Conservation (phyloP, 805 yeast species). For the Jamesozyma rosinii region DNA sequence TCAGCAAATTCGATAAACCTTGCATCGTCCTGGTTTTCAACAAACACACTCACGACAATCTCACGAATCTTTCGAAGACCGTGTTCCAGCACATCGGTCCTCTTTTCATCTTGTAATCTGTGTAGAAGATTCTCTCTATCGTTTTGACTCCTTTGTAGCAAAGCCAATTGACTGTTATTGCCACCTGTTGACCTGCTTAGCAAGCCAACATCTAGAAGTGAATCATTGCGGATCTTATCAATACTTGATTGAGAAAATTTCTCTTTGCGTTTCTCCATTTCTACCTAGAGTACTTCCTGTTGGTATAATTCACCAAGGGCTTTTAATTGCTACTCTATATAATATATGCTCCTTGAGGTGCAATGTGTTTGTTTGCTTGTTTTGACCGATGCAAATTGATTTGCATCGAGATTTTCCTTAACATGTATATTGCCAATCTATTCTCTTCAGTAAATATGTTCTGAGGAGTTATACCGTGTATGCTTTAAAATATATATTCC, state of each 20-base stretch:
- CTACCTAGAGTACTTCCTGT: not conserved
- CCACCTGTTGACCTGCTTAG: constrained; percentile 60
- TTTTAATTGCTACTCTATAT: no score
- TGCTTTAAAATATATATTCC: no score
- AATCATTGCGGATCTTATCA: constrained; percentile 15
- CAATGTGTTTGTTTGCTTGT: no score
- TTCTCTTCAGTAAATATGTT: no score
- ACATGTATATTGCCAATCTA: no score
- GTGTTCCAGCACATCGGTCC: constrained; percentile 22
- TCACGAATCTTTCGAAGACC: constrained; percentile 27
- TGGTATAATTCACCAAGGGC: no score
- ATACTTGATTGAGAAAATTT: constrained; percentile 29
- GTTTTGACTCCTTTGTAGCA: constrained; percentile 35
- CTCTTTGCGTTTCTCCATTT: constrained; percentile 23
- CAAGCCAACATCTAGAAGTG: constrained; percentile 38
- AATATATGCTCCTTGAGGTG: no score
- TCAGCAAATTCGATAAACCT: constrained; percentile 10
- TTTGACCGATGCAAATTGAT: no score
- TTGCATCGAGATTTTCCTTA: no score
- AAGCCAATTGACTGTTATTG: constrained; percentile 23
- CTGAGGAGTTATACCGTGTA: no score
- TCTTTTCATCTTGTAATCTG: constrained; percentile 25
- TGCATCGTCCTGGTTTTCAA: constrained; percentile 6
- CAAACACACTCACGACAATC: constrained; percentile 16
- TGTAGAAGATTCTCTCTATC: constrained; percentile 37